Evolutionary conservation across 2,329 filamentous ascomycete genomes (phyloP).

Genomic region (Albophoma yamanashiensis): DNA sequence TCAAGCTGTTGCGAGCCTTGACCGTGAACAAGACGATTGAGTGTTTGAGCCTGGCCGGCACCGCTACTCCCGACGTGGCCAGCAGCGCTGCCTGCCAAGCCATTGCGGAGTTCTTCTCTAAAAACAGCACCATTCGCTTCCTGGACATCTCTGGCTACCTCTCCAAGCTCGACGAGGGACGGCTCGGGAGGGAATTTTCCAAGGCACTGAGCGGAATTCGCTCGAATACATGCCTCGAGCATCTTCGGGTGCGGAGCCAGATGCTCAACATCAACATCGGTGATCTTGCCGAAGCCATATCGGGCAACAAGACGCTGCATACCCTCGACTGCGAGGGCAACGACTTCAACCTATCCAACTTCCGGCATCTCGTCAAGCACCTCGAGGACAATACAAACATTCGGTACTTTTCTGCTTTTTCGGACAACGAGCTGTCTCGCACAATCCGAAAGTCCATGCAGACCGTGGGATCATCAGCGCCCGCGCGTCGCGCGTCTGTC

Average conservation of each 20-base stretch:
- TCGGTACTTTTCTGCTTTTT: slow-evolving; percentile 32
- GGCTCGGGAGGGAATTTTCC: slow-evolving; percentile 42
- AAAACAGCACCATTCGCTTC: slow-evolving; percentile 38
- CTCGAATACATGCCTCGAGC: slow-evolving; percentile 31
- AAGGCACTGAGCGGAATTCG: slow-evolving; percentile 36
- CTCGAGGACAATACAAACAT: slow-evolving; percentile 31
- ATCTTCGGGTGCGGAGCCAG: slow-evolving; percentile 46
- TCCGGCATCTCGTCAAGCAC: slow-evolving; percentile 34
- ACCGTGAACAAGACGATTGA: slow-evolving; percentile 38
- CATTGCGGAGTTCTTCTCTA: slow-evolving; percentile 38
- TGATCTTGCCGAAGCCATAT: slow-evolving; percentile 38
- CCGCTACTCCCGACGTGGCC: slow-evolving; percentile 35
- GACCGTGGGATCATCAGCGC: slow-evolving; percentile 14
- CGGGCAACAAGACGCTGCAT: slow-evolving; percentile 34
- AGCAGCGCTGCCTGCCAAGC: slow-evolving; percentile 36
- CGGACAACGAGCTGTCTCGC: slow-evolving; percentile 21
- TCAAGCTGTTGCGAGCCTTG: slow-evolving; percentile 38
- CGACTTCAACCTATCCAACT: slow-evolving; percentile 40
- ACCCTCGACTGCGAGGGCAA: slow-evolving; percentile 46
- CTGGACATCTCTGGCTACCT: slow-evolving; percentile 47
- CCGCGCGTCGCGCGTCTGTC: slow-evolving; percentile 21
- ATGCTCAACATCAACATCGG: slow-evolving; percentile 43
- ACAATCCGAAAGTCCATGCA: slow-evolving; percentile 23
- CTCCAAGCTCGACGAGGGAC: slow-evolving; percentile 46
- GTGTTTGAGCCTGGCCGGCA: slow-evolving; percentile 43